These are phyloP conservation scores for Isabelozyma pseudorhagii DNA, from an alignment of 805 yeast genomes.

Conservation along the genomic window DNA sequence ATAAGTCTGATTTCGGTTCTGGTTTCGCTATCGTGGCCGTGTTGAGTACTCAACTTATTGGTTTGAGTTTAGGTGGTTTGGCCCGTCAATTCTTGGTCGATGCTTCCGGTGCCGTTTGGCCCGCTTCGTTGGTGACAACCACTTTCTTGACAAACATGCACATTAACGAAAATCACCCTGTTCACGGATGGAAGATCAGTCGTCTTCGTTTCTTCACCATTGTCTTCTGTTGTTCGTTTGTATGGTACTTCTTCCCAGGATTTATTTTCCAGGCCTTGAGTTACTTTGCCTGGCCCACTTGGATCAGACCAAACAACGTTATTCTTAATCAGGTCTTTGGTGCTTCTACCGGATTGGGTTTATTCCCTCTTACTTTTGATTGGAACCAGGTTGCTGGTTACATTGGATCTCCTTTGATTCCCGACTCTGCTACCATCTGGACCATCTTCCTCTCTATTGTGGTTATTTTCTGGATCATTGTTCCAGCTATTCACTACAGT, in stretches of 20 bases:
- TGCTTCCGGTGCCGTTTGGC: slow-evolving; percentile 72
- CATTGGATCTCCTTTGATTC: slow-evolving; percentile 61
- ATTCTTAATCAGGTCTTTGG: slow-evolving; percentile 68
- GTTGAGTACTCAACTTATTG: slow-evolving; percentile 59
- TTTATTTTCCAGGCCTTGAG: slow-evolving; percentile 58
- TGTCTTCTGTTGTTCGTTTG: slow-evolving; percentile 37
- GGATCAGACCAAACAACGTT: slow-evolving; percentile 62
- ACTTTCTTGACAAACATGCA: slow-evolving; percentile 54
- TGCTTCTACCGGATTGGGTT: slow-evolving; percentile 55
- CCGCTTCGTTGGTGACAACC: slow-evolving; percentile 56
- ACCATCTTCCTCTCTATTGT: slow-evolving; percentile 35
- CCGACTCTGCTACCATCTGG: slow-evolving; percentile 54
- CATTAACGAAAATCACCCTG: slow-evolving; percentile 48
- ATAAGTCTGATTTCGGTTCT: slow-evolving; percentile 42
- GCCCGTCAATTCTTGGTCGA: slow-evolving; percentile 56
- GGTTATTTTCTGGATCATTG: slow-evolving; percentile 46
- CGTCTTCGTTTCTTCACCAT: slow-evolving; percentile 47
- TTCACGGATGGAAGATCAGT: slow-evolving; percentile 61
- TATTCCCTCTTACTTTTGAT: slow-evolving; percentile 65
- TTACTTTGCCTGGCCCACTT: slow-evolving; percentile 59
- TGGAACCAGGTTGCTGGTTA: slow-evolving; percentile 61
- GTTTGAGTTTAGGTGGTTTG: slow-evolving; percentile 67
- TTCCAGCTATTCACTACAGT: slow-evolving; percentile 52
- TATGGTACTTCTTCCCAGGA: slow-evolving; percentile 62
- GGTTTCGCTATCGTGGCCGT: slow-evolving; percentile 55